A percentile compares a stretch with the other conserved stretches of the same genome.
Evolutionary conservation across 192 early-diverging fungal species (phyloP).

Genomic region (Coemansia sp.): DNA sequence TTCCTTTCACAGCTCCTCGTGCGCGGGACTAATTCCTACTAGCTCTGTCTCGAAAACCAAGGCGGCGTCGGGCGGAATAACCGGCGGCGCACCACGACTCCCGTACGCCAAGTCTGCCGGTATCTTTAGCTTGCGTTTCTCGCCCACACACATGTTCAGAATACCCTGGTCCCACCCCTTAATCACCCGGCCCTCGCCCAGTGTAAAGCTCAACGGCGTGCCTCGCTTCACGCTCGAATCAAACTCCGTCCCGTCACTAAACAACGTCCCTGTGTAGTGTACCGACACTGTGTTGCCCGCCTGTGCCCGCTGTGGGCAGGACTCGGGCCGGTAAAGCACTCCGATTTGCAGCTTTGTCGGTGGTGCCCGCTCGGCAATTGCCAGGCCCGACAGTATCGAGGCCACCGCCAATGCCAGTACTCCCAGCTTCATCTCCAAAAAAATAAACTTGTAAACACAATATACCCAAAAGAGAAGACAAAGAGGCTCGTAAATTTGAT

Average conservation of each 20-base stretch:
- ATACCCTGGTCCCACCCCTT: conserved; percentile 81
- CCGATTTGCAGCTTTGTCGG: conserved; percentile 37
- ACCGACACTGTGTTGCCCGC: conserved; percentile 60
- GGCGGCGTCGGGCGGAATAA: conserved; percentile 72
- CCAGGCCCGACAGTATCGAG: neutral
- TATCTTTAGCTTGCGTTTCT: conserved; percentile 74
- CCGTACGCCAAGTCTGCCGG: conserved; percentile 78
- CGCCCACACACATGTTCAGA: conserved; percentile 81
- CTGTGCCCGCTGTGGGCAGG: conserved; percentile 11
- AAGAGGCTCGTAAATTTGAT: too few relatives aligned
- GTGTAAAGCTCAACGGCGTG: conserved; percentile 68
- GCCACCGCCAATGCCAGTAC: neutral
- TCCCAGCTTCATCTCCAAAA: neutral
- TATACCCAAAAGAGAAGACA: too few relatives aligned
- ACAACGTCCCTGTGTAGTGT: conserved; percentile 54
- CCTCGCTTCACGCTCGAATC: conserved; percentile 79
- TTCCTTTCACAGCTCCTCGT: conserved; percentile 14
- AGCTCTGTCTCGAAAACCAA: conserved; percentile 77
- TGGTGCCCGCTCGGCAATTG: neutral
- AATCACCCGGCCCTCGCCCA: conserved; percentile 93
- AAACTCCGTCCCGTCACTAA: conserved; percentile 71
- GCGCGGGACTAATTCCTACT: conserved; percentile 45
- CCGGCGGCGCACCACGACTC: conserved; percentile 59
- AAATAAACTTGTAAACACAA: neutral
- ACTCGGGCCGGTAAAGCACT: conserved; percentile 17